Conservation (phyloP, 106 monocot species). For the Triglochin maritima region DNA sequence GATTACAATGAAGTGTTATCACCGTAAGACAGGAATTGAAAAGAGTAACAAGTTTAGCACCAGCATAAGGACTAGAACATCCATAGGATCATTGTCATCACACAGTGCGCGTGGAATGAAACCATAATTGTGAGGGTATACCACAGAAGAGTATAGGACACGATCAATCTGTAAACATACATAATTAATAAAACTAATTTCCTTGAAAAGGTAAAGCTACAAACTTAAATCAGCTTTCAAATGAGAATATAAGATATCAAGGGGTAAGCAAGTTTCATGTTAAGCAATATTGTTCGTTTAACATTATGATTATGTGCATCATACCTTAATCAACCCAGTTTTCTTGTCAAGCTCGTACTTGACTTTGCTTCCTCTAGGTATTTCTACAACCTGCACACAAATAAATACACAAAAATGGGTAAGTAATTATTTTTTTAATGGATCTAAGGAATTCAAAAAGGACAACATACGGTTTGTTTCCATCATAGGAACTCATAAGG, state of each 20-base stretch:
- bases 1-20: neutral
- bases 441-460: neutral
- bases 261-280: neutral
- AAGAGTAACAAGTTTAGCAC: constrained; percentile 3
- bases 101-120: constrained; percentile 26
- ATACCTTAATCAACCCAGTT: constrained; percentile 73
- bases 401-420: neutral
- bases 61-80: constrained; percentile 24
- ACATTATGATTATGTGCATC: neutral
- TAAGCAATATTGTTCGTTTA: neutral
- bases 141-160: constrained; percentile 25
- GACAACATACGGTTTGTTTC: neutral
- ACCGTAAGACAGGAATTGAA: neutral
- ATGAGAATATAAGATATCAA: neutral
- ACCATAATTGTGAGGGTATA: constrained; percentile 28
- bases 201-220: neutral
- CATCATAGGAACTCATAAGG: neutral
- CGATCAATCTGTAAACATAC: constrained; percentile 12
- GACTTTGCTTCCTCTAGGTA: constrained; percentile 72
- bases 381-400: constrained; percentile 54
- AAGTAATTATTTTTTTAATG: neutral
- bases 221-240: neutral
- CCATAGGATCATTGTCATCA: constrained; percentile 28
- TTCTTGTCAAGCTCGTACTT: constrained; percentile 88
- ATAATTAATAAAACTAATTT: neutral